phyloP scores from a whole-genome alignment of 768 basidiomycete species.

The Chalciporus piperatus region DNA sequence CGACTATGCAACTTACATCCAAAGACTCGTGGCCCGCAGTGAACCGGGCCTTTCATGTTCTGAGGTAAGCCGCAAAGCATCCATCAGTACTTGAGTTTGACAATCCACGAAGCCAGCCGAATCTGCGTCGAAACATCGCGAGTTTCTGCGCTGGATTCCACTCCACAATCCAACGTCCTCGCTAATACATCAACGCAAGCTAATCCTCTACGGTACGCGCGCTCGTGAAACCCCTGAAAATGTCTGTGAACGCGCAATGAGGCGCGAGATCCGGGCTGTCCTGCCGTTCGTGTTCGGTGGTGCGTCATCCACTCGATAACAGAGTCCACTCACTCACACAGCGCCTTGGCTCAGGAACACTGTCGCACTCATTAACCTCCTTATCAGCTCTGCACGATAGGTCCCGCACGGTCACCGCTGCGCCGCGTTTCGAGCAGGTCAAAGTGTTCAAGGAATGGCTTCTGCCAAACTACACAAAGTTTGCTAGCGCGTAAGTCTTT shows the following conservation, averaged over 20 bases:
- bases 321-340: slow-evolving; percentile 3
- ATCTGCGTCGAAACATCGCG: slow-evolving; percentile 58
- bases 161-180: slow-evolving; percentile 58
- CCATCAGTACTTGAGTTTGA: background rate
- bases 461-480: slow-evolving; percentile 61
- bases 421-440: slow-evolving; percentile 74
- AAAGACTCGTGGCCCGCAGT: slow-evolving; percentile 77
- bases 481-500: slow-evolving; percentile 45
- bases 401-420: slow-evolving; percentile 47
- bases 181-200: slow-evolving; percentile 64
- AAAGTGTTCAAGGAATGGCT: slow-evolving; percentile 71
- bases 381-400: slow-evolving; percentile 37
- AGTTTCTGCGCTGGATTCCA: slow-evolving; percentile 71
- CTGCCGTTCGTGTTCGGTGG: slow-evolving; percentile 71
- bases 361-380: slow-evolving; percentile 29
- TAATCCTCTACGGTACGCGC: slow-evolving; percentile 66
- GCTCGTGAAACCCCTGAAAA: slow-evolving; percentile 73
- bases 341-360: slow-evolving; percentile 30
- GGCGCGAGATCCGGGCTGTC: slow-evolving; percentile 61
- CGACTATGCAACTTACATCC: slow-evolving; percentile 72
- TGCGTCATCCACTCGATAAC: slow-evolving; percentile 16
- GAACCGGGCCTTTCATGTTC: slow-evolving; percentile 56
- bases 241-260: slow-evolving; percentile 63
- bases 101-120: slow-evolving; percentile 3
- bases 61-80: slow-evolving; percentile 40